These are phyloP conservation scores for Pontederia crassipes DNA, from an alignment of 176 grass and related monocot species.

Conservation along the genomic window DNA sequence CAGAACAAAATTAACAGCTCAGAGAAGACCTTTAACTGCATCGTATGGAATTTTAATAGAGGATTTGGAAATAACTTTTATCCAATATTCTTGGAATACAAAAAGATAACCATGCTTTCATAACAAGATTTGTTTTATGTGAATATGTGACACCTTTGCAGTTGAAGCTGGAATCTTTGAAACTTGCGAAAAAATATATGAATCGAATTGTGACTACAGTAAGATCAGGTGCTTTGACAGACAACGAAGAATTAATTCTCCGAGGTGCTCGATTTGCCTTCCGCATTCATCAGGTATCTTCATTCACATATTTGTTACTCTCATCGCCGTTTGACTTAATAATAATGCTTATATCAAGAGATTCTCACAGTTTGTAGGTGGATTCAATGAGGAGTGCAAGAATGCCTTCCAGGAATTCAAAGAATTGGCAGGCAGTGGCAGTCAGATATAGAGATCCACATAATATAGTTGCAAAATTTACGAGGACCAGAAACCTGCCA, in stretches of 20 bases:
- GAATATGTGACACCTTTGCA: slow-evolving; percentile 23
- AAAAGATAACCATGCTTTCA: neutral
- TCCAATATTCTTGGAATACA: neutral
- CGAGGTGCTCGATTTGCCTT: slow-evolving; percentile 84
- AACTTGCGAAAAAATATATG: slow-evolving; percentile 86
- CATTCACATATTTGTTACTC: too few relatives aligned
- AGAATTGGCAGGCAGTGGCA: slow-evolving; percentile 41
- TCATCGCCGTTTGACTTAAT: too few relatives aligned
- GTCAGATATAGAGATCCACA: neutral
- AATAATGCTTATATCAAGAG: too few relatives aligned
- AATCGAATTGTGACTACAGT: slow-evolving; percentile 53
- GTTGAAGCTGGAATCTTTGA: slow-evolving; percentile 78
- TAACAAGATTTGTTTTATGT: neutral
- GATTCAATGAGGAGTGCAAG: slow-evolving; percentile 62
- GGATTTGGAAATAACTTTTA: neutral
- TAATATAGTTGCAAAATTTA: neutral
- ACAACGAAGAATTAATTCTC: slow-evolving; percentile 74
- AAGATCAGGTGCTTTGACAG: slow-evolving; percentile 59
- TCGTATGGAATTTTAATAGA: neutral
- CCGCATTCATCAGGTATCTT: slow-evolving; percentile 79
- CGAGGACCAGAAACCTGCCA: slow-evolving; percentile 2
- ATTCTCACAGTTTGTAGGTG: slow-evolving; percentile 53
- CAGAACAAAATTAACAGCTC: too few relatives aligned
- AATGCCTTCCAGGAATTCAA: slow-evolving; percentile 79
- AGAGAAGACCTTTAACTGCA: too few relatives aligned